Conservation (phyloP, 139 green algal species). For the Chlorella ohadii region DNA sequence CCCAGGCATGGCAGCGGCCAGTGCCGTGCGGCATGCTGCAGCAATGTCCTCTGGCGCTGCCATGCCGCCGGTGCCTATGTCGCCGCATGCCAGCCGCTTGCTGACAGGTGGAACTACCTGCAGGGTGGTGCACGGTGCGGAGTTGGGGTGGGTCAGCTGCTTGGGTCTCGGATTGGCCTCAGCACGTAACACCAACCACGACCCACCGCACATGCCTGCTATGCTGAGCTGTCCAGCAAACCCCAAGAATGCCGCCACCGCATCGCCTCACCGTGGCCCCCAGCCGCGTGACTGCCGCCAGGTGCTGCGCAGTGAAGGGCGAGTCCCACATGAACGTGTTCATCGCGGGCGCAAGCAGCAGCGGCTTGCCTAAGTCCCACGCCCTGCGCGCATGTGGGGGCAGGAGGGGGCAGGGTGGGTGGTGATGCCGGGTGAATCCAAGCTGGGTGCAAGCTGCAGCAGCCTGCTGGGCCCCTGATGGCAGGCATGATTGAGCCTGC, state of each 20-base stretch:
- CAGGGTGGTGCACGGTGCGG: neutral
- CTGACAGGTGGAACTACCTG: constrained; percentile 72
- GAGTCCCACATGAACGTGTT: constrained; percentile 98
- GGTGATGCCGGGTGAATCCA: too few species aligned
- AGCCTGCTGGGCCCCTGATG: too few species aligned
- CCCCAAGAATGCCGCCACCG: neutral
- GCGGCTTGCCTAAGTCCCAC: constrained; percentile 50
- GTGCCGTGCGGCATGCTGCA: constrained; percentile 7
- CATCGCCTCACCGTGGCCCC: constrained; percentile 43
- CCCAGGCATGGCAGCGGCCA: constrained; percentile 16
- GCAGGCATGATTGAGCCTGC: too few species aligned
- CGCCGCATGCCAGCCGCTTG: constrained; percentile 94
- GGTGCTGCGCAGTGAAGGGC: constrained; percentile 81
- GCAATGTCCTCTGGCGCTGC: constrained; percentile 64
- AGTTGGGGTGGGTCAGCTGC: neutral
- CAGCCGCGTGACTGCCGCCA: constrained; percentile 66
- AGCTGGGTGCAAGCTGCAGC: too few species aligned
- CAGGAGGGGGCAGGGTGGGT: too few species aligned
- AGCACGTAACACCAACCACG: neutral
- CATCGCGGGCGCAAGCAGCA: constrained; percentile 94
- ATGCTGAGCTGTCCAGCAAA: neutral
- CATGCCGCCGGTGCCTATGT: constrained; percentile 91
- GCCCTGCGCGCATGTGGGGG: constrained; percentile 10
- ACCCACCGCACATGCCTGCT: neutral
- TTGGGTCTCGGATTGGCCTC: neutral